Base-by-base conservation (phyloP, 2,329 filamentous ascomycete species). In the Blumeriella jaapii region DNA sequence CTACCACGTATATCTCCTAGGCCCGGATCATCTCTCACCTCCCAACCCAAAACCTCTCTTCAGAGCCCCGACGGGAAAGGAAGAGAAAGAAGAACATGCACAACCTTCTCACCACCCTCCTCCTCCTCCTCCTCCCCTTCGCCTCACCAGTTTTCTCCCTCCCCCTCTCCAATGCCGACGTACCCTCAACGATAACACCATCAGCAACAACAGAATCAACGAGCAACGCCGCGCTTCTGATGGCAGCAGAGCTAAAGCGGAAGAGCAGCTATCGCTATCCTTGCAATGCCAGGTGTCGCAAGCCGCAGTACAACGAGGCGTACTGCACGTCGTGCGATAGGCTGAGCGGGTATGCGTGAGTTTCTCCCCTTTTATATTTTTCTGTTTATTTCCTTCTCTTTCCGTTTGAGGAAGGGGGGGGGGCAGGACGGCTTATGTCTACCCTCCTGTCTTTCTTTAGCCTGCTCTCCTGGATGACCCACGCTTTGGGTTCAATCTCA, bases 211-310 rank as follows among this genome's bases (percentile, higher is more conserved):
- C 14, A 11, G 11, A 7, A 23, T 23, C 20, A 23, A 11, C 20
- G 11, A 10, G n/a, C 4, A 27, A 29, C 11, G 14, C 20, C 22
- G 20, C n/a, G n/a, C n/a, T n/a, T n/a, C n/a, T n/a, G n/a, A n/a
- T n/a, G n/a, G n/a, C n/a, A n/a, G n/a, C n/a, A n/a, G n/a, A n/a
- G n/a, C n/a, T n/a, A n/a, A n/a, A n/a, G n/a, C n/a, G n/a, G n/a
- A n/a, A n/a, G n/a, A n/a, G n/a, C n/a, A n/a, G n/a, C n/a, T n/a
- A n/a, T n/a, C n/a, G n/a, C n/a, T n/a, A n/a, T n/a, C n/a, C n/a
- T n/a, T 35, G 33, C 33, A 3, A 22, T 14, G 25, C 16, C 26
- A 26, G 33, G 27, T 35, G 33, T 29, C 33, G 33, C 14, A 16
- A 12, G 9, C 33, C 33, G 7, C 29, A 26, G 16, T 35, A 28